A percentile compares a stretch with the other conserved stretches of the same genome.
phyloP scores from a whole-genome alignment of 2,329 filamentous ascomycete genomes.

The Sporothrix luriei region DNA sequence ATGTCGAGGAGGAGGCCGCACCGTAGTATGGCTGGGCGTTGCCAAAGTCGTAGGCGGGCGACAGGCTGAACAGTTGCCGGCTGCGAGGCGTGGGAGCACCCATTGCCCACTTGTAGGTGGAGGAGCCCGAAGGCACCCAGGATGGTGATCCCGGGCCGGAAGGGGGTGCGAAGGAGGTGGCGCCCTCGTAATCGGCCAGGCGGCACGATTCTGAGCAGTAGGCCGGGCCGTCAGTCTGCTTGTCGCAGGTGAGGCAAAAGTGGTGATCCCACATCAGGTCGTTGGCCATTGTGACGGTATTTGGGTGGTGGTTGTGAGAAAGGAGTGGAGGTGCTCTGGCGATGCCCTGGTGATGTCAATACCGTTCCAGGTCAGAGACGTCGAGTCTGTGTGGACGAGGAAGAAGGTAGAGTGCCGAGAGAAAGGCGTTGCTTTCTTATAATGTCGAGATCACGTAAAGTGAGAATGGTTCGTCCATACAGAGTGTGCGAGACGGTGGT shows the following conservation, averaged over 20 bases:
- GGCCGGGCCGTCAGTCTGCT: constrained; percentile 76
- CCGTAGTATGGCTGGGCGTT: constrained; percentile 61
- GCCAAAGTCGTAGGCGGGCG: constrained; percentile 75
- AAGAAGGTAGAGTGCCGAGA: not conserved
- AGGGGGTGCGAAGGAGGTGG: constrained; percentile 56
- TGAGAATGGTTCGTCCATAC: not conserved
- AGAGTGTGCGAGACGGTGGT: not conserved
- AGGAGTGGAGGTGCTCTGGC: not conserved
- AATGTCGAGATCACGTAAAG: constrained; percentile 18
- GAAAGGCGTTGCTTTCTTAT: not conserved
- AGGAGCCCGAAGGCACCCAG: constrained; percentile 46
- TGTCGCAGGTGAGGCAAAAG: constrained; percentile 93
- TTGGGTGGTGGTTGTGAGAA: not conserved
- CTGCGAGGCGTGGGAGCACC: constrained; percentile 41
- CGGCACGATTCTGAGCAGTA: constrained; percentile 94
- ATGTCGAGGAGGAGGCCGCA: constrained; percentile 48
- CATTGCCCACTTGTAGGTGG: constrained; percentile 55
- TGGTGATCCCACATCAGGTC: constrained; percentile 75
- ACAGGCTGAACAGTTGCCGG: constrained; percentile 63
- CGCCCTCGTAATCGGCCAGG: constrained; percentile 81
- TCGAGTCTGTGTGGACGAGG: constrained; percentile 12
- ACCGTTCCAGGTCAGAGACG: constrained; percentile 5
- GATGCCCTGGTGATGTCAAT: not conserved
- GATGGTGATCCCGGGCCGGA: constrained; percentile 62
- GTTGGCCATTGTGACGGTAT: constrained; percentile 50